Evolutionary conservation across 2,329 filamentous ascomycete species (phyloP).

Genomic region (Hypoxylon sp.): DNA sequence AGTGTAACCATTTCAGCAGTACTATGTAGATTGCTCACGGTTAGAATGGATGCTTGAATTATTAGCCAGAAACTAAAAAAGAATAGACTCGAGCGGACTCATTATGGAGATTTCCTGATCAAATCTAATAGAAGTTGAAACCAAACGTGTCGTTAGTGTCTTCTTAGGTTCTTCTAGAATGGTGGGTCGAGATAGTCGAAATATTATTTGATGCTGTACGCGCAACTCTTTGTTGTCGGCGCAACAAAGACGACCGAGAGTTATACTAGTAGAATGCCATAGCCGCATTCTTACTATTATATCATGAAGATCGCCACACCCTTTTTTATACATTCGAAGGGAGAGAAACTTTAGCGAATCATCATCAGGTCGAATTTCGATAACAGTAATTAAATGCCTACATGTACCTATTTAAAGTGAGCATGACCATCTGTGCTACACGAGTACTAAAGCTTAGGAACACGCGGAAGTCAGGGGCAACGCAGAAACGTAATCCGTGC

Average conservation of each 20-base stretch:
- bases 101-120: neutral
- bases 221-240: slow-evolving; percentile 16
- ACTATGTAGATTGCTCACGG: too few relatives aligned
- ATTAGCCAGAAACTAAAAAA: too few relatives aligned
- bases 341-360: too few relatives aligned
- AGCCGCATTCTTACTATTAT: slow-evolving; percentile 17
- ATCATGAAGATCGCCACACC: too few relatives aligned
- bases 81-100: neutral
- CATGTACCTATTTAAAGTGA: slow-evolving; percentile 2
- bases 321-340: too few relatives aligned
- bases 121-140: neutral
- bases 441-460: too few relatives aligned
- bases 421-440: too few relatives aligned
- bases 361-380: too few relatives aligned
- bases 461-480: slow-evolving; percentile 23
- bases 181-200: neutral
- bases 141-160: neutral
- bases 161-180: too few relatives aligned
- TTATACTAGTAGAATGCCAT: slow-evolving; percentile 22
- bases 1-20: too few relatives aligned
- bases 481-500: slow-evolving; percentile 20
- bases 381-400: too few relatives aligned
- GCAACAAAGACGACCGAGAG: slow-evolving; percentile 32
- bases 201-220: slow-evolving; percentile 6
- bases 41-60: too few relatives aligned